Evolutionary conservation across 768 basidiomycete species (phyloP).

Genomic region (Kwoniella shandongensis): DNA sequence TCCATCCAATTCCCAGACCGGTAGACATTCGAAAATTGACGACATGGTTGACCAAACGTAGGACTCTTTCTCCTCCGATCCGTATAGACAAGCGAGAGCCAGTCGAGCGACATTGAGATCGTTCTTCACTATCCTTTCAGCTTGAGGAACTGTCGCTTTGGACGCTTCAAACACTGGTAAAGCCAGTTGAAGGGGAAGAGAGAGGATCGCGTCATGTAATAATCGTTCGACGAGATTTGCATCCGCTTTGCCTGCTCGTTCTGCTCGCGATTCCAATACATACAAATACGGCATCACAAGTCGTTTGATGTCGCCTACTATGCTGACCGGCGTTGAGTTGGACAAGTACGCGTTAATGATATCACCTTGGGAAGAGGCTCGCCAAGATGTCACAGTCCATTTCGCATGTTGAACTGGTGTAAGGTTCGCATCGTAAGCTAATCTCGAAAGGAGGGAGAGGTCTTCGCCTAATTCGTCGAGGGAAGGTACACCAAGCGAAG

Average conservation of each 20-base stretch:
- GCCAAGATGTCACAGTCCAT: constrained; percentile 78
- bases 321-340: constrained; percentile 65
- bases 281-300: constrained; percentile 91
- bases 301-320: constrained; percentile 68
- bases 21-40: constrained; percentile 90
- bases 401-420: constrained; percentile 57
- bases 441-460: constrained; percentile 75
- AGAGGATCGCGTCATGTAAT: constrained; percentile 71
- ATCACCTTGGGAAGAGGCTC: constrained; percentile 63
- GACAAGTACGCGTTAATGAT: constrained; percentile 75
- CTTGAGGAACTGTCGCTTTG: constrained; percentile 75
- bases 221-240: constrained; percentile 64
- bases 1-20: constrained; percentile 70
- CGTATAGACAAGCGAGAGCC: constrained; percentile 86
- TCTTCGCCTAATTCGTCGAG: constrained; percentile 91
- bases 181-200: constrained; percentile 65
- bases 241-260: constrained; percentile 74
- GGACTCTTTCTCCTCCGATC: constrained; percentile 64
- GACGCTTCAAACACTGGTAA: constrained; percentile 83
- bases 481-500: constrained; percentile 70
- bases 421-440: constrained; percentile 70
- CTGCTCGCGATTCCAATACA: constrained; percentile 82
- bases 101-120: constrained; percentile 82
- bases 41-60: constrained; percentile 75
- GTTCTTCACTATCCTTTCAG: constrained; percentile 71